phyloP scores from a whole-genome alignment of 2,329 filamentous ascomycete species.

The Colletotrichum eremochloae region DNA sequence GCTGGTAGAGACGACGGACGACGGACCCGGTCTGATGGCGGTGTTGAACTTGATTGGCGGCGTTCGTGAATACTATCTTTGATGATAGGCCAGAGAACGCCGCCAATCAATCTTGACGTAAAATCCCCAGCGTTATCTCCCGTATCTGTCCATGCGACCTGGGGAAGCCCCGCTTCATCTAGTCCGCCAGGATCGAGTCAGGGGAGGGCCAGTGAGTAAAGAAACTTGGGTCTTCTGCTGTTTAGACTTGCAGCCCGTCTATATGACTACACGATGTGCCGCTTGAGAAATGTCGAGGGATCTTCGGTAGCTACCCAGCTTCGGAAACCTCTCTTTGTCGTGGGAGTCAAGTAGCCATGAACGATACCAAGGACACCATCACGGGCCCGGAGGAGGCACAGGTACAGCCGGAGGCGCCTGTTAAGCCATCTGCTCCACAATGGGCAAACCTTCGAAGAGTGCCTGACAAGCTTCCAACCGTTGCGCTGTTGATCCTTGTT shows the following conservation, averaged over 20 bases:
- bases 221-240: background rate
- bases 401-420: conserved; percentile 1
- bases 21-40: conserved; percentile 23
- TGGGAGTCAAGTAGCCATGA: background rate
- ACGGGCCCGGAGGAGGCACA: conserved; percentile 17
- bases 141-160: conserved; percentile 21
- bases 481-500: conserved; percentile 47
- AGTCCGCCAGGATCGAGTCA: conserved; percentile 25
- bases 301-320: background rate
- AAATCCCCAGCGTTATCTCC: conserved; percentile 43
- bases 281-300: background rate
- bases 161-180: conserved; percentile 20
- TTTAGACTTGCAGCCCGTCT: background rate
- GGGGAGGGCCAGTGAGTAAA: background rate
- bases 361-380: conserved; percentile 36
- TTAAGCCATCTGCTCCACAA: conserved; percentile 10
- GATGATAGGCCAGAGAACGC: conserved; percentile 38
- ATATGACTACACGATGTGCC: conserved; percentile 25
- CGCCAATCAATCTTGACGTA: conserved; percentile 41
- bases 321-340: background rate
- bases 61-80: conserved; percentile 13
- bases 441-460: conserved; percentile 45
- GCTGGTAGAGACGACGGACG: conserved; percentile 1
- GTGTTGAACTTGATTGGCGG: conserved; percentile 26
- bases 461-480: conserved; percentile 47